phyloP scores from a whole-genome alignment of 1,139 yeast species.

The Geotrichum restrictum region DNA sequence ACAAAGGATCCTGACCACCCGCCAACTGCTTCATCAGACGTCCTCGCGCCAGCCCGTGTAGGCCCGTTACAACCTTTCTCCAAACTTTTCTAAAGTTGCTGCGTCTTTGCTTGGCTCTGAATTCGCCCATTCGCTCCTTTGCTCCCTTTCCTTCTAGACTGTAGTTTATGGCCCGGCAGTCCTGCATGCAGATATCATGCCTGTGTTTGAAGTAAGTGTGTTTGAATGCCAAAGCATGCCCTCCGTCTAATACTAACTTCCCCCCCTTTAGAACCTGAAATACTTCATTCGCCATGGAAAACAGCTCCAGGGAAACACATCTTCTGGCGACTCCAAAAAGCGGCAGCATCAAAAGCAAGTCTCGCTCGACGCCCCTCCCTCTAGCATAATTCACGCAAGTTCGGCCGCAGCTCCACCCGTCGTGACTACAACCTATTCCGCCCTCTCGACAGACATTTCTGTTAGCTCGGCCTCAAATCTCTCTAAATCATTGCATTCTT shows the following conservation, averaged over 20 bases:
- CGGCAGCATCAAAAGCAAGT: conserved; percentile 1
- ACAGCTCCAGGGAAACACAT: neutral
- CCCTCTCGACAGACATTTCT: conserved; percentile 3
- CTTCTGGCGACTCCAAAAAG: neutral
- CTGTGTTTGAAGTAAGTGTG: conserved; percentile 17
- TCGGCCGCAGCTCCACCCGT: conserved; percentile 2
- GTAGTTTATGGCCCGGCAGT: neutral
- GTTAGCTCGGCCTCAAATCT: neutral
- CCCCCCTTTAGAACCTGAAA: conserved; percentile 9
- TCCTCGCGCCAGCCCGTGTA: too few relatives aligned
- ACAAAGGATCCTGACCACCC: too few relatives aligned
- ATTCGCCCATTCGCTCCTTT: too few relatives aligned
- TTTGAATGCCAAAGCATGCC: neutral
- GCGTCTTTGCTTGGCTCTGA: too few relatives aligned
- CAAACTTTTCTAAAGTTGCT: neutral
- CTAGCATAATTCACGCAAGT: neutral
- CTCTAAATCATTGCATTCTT: neutral
- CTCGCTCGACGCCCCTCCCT: neutral
- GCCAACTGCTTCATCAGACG: too few relatives aligned
- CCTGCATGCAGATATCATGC: conserved; percentile 11
- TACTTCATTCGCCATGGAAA: conserved; percentile 19
- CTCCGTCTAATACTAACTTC: neutral
- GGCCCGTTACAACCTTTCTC: too few relatives aligned
- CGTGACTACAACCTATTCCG: conserved; percentile 1
- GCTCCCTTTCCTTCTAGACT: neutral